Conservation (phyloP, 495 filamentous ascomycete genomes). For the Lepidopterella palustris region DNA sequence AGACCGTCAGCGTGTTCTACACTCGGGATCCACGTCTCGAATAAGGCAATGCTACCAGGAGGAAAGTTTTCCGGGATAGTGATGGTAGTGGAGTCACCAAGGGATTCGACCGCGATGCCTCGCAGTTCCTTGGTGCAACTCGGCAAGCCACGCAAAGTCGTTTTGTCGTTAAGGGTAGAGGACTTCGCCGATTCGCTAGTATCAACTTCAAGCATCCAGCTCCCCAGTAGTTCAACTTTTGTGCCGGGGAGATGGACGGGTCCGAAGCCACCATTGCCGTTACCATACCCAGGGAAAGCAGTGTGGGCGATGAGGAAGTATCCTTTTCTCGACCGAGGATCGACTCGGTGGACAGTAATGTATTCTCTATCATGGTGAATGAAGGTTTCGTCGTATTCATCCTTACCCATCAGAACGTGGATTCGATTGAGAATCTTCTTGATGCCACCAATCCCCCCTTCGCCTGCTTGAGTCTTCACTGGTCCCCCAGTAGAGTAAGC, state of each 20-base stretch:
- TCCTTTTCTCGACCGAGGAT: constrained; percentile 82
- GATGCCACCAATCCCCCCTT: constrained; percentile 77
- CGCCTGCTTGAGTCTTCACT: constrained; percentile 54
- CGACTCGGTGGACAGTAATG: constrained; percentile 90
- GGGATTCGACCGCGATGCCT: constrained; percentile 59
- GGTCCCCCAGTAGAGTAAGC: constrained; percentile 55
- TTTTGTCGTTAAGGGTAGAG: constrained; percentile 59
- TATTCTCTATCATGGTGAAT: constrained; percentile 95
- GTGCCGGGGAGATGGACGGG: constrained; percentile 71
- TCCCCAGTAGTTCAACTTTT: constrained; percentile 70
- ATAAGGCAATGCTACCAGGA: constrained; percentile 88
- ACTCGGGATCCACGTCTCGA: constrained; percentile 88
- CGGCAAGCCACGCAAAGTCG: constrained; percentile 69
- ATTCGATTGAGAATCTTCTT: constrained; percentile 89
- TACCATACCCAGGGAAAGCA: constrained; percentile 81
- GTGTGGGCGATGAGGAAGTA: constrained; percentile 94
- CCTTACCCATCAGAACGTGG: constrained; percentile 86
- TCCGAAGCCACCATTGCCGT: constrained; percentile 66
- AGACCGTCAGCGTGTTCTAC: constrained; percentile 73
- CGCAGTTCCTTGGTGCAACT: constrained; percentile 68
- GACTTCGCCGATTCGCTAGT: constrained; percentile 56
- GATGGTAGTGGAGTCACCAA: constrained; percentile 67
- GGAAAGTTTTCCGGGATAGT: constrained; percentile 74
- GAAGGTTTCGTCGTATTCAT: constrained; percentile 90
- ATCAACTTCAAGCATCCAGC: constrained; percentile 84